These are phyloP conservation scores for Neonectria hederae DNA, from an alignment of 2,329 filamentous ascomycete genomes.

Conservation along the genomic window DNA sequence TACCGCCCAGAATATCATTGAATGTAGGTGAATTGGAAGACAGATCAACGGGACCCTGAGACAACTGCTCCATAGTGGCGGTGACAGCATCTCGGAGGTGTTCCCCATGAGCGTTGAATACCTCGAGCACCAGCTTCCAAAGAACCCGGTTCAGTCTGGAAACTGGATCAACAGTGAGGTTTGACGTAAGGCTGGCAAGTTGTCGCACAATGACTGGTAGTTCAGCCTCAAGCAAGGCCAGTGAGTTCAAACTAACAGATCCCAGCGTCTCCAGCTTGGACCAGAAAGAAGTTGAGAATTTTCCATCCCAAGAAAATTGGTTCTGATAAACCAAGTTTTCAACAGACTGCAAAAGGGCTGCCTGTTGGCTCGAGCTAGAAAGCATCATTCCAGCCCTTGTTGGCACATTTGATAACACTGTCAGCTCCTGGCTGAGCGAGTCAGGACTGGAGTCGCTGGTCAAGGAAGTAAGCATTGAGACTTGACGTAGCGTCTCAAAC, in stretches of 20 bases:
- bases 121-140: constrained; percentile 54
- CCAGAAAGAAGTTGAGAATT: constrained; percentile 58
- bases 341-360: constrained; percentile 56
- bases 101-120: constrained; percentile 53
- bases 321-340: constrained; percentile 56
- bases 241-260: constrained; percentile 65
- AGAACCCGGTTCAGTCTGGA: constrained; percentile 60
- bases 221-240: constrained; percentile 72
- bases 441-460: not conserved
- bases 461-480: constrained; percentile 53
- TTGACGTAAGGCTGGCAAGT: constrained; percentile 58
- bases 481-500: constrained; percentile 67
- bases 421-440: constrained; percentile 49
- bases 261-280: constrained; percentile 61
- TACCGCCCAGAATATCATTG: constrained; percentile 32
- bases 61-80: constrained; percentile 39
- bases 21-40: constrained; percentile 26
- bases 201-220: constrained; percentile 68
- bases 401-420: constrained; percentile 58
- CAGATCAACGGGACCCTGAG: constrained; percentile 16
- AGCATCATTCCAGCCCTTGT: constrained; percentile 48
- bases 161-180: constrained; percentile 61
- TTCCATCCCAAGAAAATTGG: constrained; percentile 53
- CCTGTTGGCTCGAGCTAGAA: constrained; percentile 47
- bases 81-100: constrained; percentile 42